Conservation (phyloP, 345 rosid genomes). For the Populus davidiana region DNA sequence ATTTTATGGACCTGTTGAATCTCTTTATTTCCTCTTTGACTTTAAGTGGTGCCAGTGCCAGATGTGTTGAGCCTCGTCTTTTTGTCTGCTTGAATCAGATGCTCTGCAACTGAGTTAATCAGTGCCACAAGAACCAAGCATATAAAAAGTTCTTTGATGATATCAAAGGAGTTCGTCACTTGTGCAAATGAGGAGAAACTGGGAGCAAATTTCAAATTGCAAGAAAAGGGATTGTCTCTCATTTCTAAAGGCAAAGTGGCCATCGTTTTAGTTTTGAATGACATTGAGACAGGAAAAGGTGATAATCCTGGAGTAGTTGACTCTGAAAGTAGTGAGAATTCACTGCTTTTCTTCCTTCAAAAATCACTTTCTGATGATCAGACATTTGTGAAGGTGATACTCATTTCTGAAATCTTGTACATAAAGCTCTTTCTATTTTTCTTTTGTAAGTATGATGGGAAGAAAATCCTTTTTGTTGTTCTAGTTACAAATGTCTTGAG, state of each 20-base stretch:
- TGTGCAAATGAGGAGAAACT: slow-evolving; percentile 37
- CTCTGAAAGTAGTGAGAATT: slow-evolving; percentile 26
- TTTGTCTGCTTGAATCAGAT: slow-evolving; percentile 42
- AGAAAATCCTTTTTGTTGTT: neutral
- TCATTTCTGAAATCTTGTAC: slow-evolving; percentile 5
- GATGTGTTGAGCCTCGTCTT: slow-evolving; percentile 6
- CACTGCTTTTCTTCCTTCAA: slow-evolving; percentile 26
- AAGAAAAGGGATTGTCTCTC: slow-evolving; percentile 50
- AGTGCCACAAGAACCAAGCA: slow-evolving; percentile 31
- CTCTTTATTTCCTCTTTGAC: neutral
- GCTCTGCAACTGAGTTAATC: slow-evolving; percentile 44
- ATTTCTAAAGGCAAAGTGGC: slow-evolving; percentile 63
- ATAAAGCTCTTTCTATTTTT: slow-evolving; percentile 5
- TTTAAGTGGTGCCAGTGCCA: neutral
- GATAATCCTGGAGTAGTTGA: slow-evolving; percentile 20
- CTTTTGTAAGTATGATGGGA: neutral
- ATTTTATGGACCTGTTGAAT: neutral
- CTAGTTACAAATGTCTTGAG: neutral
- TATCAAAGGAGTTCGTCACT: slow-evolving; percentile 38
- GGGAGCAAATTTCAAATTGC: slow-evolving; percentile 36
- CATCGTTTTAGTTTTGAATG: slow-evolving; percentile 47
- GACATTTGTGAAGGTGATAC: slow-evolving; percentile 52
- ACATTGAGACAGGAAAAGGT: slow-evolving; percentile 26
- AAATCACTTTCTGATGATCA: slow-evolving; percentile 44
- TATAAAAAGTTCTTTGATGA: slow-evolving; percentile 39